Conservation (phyloP, 805 yeast species). For the Ogataea nitratoaversa region DNA sequence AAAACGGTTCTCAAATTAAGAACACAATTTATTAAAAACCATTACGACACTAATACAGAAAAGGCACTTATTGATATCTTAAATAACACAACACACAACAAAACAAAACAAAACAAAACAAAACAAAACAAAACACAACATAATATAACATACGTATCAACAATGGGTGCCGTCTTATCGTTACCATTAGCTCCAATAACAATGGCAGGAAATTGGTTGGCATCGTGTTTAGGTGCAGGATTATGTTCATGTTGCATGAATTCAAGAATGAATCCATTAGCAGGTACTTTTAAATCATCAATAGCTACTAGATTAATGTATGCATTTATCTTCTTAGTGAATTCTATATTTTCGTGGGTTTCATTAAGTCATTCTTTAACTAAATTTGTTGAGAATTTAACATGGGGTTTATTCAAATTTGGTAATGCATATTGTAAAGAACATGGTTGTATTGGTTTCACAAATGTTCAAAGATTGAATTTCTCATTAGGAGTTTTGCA, state of each 20-base stretch:
- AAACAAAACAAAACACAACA: no score
- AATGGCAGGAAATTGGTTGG: conserved; percentile 54
- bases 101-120: no score
- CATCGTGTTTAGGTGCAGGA: conserved; percentile 81
- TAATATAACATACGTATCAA: not conserved
- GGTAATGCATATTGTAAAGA: conserved; percentile 63
- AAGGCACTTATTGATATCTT: no score
- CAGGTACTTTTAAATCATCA: conserved; percentile 55
- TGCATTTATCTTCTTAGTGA: conserved; percentile 71
- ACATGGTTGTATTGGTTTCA: conserved; percentile 81
- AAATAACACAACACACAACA: no score
- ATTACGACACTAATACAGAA: no score
- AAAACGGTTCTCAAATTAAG: no score
- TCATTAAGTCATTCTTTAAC: conserved; percentile 79
- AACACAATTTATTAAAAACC: no score
- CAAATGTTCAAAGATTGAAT: conserved; percentile 89
- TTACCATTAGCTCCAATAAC: conserved; percentile 60
- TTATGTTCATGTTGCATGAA: conserved; percentile 59
- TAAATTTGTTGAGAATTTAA: conserved; percentile 64
- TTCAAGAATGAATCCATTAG: conserved; percentile 31
- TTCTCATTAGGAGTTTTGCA: conserved; percentile 84
- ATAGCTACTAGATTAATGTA: conserved; percentile 83
- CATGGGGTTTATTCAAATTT: conserved; percentile 63
- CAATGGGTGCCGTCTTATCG: conserved; percentile 68
- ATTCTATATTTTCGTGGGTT: conserved; percentile 88